phyloP scores from a whole-genome alignment of 192 early-diverging fungal genomes.

The Coemansia sp. region DNA sequence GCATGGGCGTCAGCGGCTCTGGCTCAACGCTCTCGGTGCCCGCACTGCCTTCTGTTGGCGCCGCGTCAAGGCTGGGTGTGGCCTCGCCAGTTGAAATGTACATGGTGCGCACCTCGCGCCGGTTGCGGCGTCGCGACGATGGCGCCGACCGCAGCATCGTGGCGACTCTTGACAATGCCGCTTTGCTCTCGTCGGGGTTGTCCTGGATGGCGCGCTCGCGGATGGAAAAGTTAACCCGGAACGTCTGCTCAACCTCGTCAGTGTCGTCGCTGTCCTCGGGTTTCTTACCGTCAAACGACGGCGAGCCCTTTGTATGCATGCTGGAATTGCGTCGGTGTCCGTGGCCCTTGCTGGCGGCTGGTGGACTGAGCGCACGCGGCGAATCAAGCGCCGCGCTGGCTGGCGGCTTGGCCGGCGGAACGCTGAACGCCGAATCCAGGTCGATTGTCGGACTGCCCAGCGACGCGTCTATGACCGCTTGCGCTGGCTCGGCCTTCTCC shows the following conservation, averaged over 20 bases:
- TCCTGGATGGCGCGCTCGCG: slow-evolving; percentile 42
- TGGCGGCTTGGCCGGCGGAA: slow-evolving; percentile 8
- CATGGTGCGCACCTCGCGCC: slow-evolving; percentile 48
- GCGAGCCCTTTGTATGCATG: not conserved
- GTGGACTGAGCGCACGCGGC: not conserved
- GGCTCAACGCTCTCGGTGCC: too few species aligned
- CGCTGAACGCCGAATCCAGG: slow-evolving; percentile 36
- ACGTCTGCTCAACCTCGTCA: slow-evolving; percentile 19
- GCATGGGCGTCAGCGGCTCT: not conserved
- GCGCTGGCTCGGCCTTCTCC: not conserved
- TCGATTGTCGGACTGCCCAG: slow-evolving; percentile 4
- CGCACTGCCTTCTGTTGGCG: not conserved
- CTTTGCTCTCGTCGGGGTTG: slow-evolving; percentile 46
- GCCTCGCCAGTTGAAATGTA: slow-evolving; percentile 19
- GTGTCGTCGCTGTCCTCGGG: not conserved
- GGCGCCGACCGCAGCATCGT: slow-evolving; percentile 41
- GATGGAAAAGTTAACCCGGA: slow-evolving; percentile 49
- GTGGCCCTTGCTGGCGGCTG: not conserved
- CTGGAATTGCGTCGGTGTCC: slow-evolving; percentile 34
- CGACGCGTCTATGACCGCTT: not conserved
- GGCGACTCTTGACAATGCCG: slow-evolving; percentile 35
- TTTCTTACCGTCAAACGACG: slow-evolving; percentile 1
- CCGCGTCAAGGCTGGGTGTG: not conserved
- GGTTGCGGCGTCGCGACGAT: slow-evolving; percentile 14
- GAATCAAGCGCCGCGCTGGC: not conserved